Percentiles rank a stretch among this genome's conserved stretches.
Evolutionary conservation across 331 rosid species (phyloP).

Genomic region (Quercus tomentella): DNA sequence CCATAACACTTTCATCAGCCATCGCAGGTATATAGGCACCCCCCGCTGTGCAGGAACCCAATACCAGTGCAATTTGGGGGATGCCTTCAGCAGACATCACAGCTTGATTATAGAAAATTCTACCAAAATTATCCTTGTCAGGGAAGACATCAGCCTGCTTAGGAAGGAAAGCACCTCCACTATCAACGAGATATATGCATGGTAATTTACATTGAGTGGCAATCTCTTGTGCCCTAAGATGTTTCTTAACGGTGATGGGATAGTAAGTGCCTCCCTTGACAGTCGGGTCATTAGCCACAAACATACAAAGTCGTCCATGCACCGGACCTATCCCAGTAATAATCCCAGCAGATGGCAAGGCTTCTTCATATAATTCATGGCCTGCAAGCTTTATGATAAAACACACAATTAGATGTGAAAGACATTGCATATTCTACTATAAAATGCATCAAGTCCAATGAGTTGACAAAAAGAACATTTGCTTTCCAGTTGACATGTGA

Average conservation of each 20-base stretch:
- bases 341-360: slow-evolving; percentile 83
- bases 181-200: slow-evolving; percentile 90
- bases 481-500: neutral
- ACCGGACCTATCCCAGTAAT: slow-evolving; percentile 94
- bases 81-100: slow-evolving; percentile 81
- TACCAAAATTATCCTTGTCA: slow-evolving; percentile 85
- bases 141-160: slow-evolving; percentile 98
- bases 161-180: slow-evolving; percentile 98
- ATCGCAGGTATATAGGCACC: slow-evolving; percentile 98
- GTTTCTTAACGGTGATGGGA: slow-evolving; percentile 96
- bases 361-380: slow-evolving; percentile 75
- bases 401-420: slow-evolving; percentile 3
- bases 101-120: slow-evolving; percentile 90
- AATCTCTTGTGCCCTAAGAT: slow-evolving; percentile 94
- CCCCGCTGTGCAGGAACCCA: slow-evolving; percentile 97
- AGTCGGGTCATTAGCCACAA: slow-evolving; percentile 94
- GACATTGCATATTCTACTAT: neutral
- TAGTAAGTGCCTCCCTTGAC: slow-evolving; percentile 95
- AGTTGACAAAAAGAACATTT: neutral
- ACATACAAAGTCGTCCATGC: slow-evolving; percentile 88
- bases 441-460: neutral
- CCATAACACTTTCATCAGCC: slow-evolving; percentile 99
- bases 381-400: slow-evolving; percentile 80
- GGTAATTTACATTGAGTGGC: slow-evolving; percentile 86
- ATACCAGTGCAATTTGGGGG: slow-evolving; percentile 89